Conservation (phyloP, 2,329 filamentous ascomycete genomes). For the Pyrenophora tritici-repentis region DNA sequence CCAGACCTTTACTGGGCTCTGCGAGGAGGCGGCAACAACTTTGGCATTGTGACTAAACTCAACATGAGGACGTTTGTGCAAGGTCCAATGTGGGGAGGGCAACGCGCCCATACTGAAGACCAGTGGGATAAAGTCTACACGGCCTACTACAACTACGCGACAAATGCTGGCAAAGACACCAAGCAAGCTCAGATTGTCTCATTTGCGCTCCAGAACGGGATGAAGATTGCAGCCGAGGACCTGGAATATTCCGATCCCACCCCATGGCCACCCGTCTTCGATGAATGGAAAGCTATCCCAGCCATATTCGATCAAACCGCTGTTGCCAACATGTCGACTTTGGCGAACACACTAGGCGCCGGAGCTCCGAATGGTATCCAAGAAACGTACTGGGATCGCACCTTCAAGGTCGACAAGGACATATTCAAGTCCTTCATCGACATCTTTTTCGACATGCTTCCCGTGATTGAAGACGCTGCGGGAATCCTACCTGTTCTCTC, state of each 20-base stretch:
- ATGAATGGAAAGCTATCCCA: constrained; percentile 34
- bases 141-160: constrained; percentile 21
- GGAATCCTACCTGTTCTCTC: constrained; percentile 31
- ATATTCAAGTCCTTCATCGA: constrained; percentile 26
- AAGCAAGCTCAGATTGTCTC: constrained; percentile 29
- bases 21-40: constrained; percentile 44
- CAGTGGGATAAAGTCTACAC: constrained; percentile 27
- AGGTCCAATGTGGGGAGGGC: constrained; percentile 37
- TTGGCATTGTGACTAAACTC: constrained; percentile 43
- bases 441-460: constrained; percentile 31
- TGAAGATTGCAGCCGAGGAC: constrained; percentile 24
- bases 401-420: constrained; percentile 30
- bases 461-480: constrained; percentile 24
- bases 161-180: constrained; percentile 19
- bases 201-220: constrained; percentile 23
- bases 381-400: constrained; percentile 36
- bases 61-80: constrained; percentile 29
- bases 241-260: constrained; percentile 35
- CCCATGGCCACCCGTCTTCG: constrained; percentile 28
- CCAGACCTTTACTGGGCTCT: constrained; percentile 48
- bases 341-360: constrained; percentile 27
- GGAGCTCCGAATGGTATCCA: constrained; percentile 19
- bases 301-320: constrained; percentile 29
- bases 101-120: constrained; percentile 16
- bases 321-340: constrained; percentile 26